These are phyloP conservation scores for Chlorella sp. DNA, from an alignment of 139 green algal species.

Conservation along the genomic window DNA sequence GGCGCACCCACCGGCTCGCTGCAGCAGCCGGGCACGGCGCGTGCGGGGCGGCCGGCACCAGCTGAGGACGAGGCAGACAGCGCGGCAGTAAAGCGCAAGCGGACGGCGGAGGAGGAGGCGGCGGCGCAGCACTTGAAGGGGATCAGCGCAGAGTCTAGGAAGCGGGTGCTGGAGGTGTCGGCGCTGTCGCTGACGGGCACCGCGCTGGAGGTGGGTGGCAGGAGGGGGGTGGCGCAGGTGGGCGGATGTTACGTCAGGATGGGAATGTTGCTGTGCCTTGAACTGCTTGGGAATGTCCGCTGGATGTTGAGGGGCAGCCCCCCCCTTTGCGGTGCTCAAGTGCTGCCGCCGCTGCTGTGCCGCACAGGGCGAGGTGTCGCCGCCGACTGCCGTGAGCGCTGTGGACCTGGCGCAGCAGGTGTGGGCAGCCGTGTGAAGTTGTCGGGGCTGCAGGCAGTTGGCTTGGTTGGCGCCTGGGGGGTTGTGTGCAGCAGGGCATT, in stretches of 20 bases:
- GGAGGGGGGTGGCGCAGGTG: not conserved
- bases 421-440: no score
- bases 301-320: no score
- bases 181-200: slow-evolving; percentile 29
- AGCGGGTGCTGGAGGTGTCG: slow-evolving; percentile 27
- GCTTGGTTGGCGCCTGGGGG: no score
- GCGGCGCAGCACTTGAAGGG: slow-evolving; percentile 30
- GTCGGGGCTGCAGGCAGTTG: no score
- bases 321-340: no score
- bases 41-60: not conserved
- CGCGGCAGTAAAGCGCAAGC: slow-evolving; percentile 15
- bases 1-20: not conserved
- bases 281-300: not conserved
- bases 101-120: slow-evolving; percentile 15
- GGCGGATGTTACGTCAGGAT: not conserved
- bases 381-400: slow-evolving; percentile 34
- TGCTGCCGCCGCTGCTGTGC: no score
- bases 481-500: no score
- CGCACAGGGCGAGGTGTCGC: slow-evolving; percentile 19
- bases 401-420: slow-evolving; percentile 33
- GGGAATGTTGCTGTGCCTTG: not conserved
- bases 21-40: not conserved
- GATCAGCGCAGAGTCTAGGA: slow-evolving; percentile 14
- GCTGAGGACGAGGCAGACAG: slow-evolving; percentile 38
- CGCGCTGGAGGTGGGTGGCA: slow-evolving; percentile 15